These are phyloP conservation scores for Jatropha curcas DNA, from an alignment of 345 rosid genomes.

Conservation along the genomic window DNA sequence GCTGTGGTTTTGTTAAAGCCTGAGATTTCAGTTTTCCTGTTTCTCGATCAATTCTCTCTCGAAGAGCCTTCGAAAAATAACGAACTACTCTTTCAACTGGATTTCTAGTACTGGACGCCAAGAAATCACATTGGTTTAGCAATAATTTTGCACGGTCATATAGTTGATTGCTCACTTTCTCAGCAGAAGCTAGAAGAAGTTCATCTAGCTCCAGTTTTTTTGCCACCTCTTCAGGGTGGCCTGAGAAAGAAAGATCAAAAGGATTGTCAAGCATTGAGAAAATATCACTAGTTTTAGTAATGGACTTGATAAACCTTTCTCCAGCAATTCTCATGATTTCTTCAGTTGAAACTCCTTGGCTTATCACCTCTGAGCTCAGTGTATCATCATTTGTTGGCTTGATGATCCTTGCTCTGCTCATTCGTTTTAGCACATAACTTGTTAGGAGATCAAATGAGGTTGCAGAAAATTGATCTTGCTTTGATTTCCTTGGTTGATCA, in stretches of 20 bases:
- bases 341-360: slow-evolving; percentile 32
- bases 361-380: not conserved
- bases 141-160: slow-evolving; percentile 20
- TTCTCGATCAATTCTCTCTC: slow-evolving; percentile 32
- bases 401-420: slow-evolving; percentile 18
- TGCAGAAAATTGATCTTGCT: slow-evolving; percentile 22
- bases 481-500: slow-evolving; percentile 21
- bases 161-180: slow-evolving; percentile 18
- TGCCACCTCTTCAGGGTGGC: not conserved
- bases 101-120: slow-evolving; percentile 25
- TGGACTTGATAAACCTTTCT: slow-evolving; percentile 39
- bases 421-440: slow-evolving; percentile 14
- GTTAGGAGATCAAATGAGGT: slow-evolving; percentile 16
- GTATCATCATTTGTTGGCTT: slow-evolving; percentile 14
- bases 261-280: slow-evolving; percentile 11
- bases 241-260: not conserved
- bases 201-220: slow-evolving; percentile 19
- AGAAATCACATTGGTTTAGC: slow-evolving; percentile 23
- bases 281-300: slow-evolving; percentile 7
- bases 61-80: slow-evolving; percentile 23
- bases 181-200: slow-evolving; percentile 20
- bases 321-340: slow-evolving; percentile 51
- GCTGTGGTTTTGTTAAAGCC: not conserved
- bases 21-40: slow-evolving; percentile 13
- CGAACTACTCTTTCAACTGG: slow-evolving; percentile 32